These are phyloP conservation scores for Boletus eberwhitei DNA, from an alignment of 768 basidiomycete species.

Conservation along the genomic window DNA sequence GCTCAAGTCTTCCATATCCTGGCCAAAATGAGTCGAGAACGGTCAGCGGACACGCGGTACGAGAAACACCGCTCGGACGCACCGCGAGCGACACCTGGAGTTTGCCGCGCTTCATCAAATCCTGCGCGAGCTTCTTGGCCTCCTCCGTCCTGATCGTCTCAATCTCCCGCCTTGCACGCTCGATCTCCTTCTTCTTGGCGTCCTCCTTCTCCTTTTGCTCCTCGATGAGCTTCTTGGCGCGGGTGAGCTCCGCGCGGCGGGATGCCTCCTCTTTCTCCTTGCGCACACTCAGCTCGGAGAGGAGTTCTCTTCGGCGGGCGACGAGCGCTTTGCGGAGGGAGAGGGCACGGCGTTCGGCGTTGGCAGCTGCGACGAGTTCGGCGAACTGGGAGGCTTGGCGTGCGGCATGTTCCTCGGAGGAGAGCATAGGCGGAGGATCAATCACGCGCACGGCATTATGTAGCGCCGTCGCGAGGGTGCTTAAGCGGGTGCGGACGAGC, in stretches of 20 bases:
- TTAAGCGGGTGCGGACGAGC: constrained; percentile 73
- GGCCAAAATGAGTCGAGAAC: neutral
- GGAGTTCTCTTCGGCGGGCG: constrained; percentile 78
- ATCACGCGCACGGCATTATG: constrained; percentile 65
- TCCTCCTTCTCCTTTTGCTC: constrained; percentile 61
- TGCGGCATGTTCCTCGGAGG: constrained; percentile 40
- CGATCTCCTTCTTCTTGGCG: constrained; percentile 62
- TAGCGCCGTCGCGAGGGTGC: constrained; percentile 69
- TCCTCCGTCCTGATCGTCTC: constrained; percentile 61
- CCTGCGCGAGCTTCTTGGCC: constrained; percentile 84
- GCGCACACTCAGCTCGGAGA: constrained; percentile 77
- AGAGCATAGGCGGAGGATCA: constrained; percentile 39
- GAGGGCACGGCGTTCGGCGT: constrained; percentile 74
- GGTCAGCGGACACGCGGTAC: neutral
- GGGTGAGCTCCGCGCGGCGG: constrained; percentile 63
- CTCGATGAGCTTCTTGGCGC: constrained; percentile 71
- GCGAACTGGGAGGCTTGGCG: constrained; percentile 54
- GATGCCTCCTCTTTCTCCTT: constrained; percentile 89
- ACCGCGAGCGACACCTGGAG: constrained; percentile 71
- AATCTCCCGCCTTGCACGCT: constrained; percentile 68
- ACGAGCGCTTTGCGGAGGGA: constrained; percentile 76
- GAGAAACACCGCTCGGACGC: constrained; percentile 23
- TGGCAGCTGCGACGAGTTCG: constrained; percentile 58
- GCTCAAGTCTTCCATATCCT: constrained; percentile 83
- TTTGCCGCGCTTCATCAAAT: constrained; percentile 74